Evolutionary conservation across 441 rosid species (phyloP).

Genomic region (Rhodomyrtus psidioides): DNA sequence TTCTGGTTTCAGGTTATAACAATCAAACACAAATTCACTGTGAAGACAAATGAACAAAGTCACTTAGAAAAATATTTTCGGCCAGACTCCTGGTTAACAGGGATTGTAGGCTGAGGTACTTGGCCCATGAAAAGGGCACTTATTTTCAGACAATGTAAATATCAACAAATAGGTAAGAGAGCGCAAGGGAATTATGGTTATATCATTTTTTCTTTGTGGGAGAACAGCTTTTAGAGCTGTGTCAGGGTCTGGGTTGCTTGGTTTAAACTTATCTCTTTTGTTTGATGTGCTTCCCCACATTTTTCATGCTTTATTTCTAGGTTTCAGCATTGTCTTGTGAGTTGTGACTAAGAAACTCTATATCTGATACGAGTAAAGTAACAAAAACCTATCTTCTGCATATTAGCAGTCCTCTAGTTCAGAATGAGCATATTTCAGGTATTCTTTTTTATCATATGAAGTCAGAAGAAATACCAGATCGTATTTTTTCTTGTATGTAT

Average conservation of each 20-base stretch:
- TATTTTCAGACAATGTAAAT: not conserved
- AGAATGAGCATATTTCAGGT: not conserved
- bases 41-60: not conserved
- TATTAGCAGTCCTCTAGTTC: not conserved
- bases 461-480: not conserved
- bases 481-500: not conserved
- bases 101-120: too few species aligned
- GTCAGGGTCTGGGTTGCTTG: not conserved
- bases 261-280: not conserved
- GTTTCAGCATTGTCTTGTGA: not conserved
- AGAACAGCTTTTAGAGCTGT: not conserved
- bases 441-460: not conserved
- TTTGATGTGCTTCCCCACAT: not conserved
- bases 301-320: not conserved
- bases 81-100: too few species aligned
- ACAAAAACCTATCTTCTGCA: not conserved
- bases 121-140: not conserved
- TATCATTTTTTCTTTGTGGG: not conserved
- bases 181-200: not conserved
- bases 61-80: not conserved
- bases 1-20: not conserved
- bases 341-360: not conserved
- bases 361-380: not conserved
- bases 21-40: not conserved
- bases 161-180: not conserved